Conservation (phyloP, 1,284 basidiomycete genomes). For the Meira nashicola region DNA sequence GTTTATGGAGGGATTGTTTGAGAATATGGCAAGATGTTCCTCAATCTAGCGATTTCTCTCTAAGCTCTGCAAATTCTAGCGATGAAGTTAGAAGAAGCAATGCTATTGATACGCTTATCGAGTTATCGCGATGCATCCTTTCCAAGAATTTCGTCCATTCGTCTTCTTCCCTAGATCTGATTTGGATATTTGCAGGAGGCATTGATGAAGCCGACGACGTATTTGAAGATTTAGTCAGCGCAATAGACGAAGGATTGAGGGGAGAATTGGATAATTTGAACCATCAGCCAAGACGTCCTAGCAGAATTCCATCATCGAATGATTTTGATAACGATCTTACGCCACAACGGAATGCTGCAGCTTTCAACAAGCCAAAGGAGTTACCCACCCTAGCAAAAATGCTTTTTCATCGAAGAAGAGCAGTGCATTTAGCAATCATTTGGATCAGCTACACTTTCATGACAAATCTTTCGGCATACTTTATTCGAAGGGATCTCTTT, state of each 20-base stretch:
- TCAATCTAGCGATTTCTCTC: not conserved
- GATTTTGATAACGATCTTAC: not conserved
- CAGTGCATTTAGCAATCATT: conserved; percentile 34
- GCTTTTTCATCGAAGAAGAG: conserved; percentile 5
- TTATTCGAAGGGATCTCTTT: conserved; percentile 43
- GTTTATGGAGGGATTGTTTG: conserved; percentile 38
- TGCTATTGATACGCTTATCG: conserved; percentile 40
- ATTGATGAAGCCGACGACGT: conserved; percentile 49
- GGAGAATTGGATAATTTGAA: conserved; percentile 12
- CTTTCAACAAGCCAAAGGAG: not conserved
- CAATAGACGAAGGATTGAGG: conserved; percentile 34
- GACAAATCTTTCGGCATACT: conserved; percentile 43
- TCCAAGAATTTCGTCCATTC: conserved; percentile 36
- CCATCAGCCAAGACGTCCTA: not conserved
- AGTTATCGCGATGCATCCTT: conserved; percentile 38
- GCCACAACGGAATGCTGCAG: not conserved
- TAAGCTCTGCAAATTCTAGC: conserved; percentile 16
- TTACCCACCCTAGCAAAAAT: not conserved
- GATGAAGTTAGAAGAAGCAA: conserved; percentile 36
- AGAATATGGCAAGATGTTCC: conserved; percentile 15
- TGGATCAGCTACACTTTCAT: conserved; percentile 33
- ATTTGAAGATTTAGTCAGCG: conserved; percentile 37
- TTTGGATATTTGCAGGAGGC: conserved; percentile 42
- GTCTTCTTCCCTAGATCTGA: conserved; percentile 32
- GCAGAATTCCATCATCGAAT: conserved; percentile 1